These are phyloP conservation scores for Aureobasidium sp. DNA, from an alignment of 2,329 filamentous ascomycete genomes.

Conservation along the genomic window DNA sequence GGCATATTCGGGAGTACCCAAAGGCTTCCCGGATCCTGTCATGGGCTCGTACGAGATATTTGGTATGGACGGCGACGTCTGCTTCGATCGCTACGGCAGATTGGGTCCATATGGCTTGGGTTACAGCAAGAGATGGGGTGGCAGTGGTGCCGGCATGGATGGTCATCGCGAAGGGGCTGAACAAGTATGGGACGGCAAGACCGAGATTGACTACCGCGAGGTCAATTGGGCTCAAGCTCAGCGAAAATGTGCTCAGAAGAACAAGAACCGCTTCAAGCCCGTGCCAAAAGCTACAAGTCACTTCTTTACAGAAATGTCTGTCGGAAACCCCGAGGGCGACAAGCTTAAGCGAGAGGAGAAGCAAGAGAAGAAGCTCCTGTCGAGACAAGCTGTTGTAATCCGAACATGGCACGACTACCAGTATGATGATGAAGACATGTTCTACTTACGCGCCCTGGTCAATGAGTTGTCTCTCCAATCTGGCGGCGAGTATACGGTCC, in stretches of 20 bases:
- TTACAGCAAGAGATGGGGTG: slow-evolving; percentile 71
- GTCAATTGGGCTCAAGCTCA: slow-evolving; percentile 77
- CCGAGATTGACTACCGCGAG: slow-evolving; percentile 68
- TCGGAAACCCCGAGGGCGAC: slow-evolving; percentile 23
- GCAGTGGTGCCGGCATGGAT: slow-evolving; percentile 76
- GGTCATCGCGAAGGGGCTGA: slow-evolving; percentile 78
- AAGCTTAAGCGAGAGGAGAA: slow-evolving; percentile 17
- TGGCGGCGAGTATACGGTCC: slow-evolving; percentile 73
- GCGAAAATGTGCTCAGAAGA: slow-evolving; percentile 63
- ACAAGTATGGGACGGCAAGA: slow-evolving; percentile 63
- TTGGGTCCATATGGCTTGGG: slow-evolving; percentile 86
- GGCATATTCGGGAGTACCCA: slow-evolving; percentile 69
- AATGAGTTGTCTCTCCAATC: slow-evolving; percentile 70
- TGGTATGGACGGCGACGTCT: slow-evolving; percentile 74
- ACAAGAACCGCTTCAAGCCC: slow-evolving; percentile 59
- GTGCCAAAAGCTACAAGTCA: slow-evolving; percentile 29
- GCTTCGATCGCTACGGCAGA: slow-evolving; percentile 86
- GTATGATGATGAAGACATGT: slow-evolving; percentile 72
- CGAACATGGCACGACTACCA: slow-evolving; percentile 74
- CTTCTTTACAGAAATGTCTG: slow-evolving; percentile 35
- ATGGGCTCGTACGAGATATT: slow-evolving; percentile 83
- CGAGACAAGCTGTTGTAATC: slow-evolving; percentile 71
- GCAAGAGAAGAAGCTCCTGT: slow-evolving; percentile 31
- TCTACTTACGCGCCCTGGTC: slow-evolving; percentile 75
- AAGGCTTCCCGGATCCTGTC: slow-evolving; percentile 76